Evolutionary conservation across 208 protist genomes (phyloP), one percentile per base, ranked within the genome.

Genomic region (Trichomonas vaginalis): DNA sequence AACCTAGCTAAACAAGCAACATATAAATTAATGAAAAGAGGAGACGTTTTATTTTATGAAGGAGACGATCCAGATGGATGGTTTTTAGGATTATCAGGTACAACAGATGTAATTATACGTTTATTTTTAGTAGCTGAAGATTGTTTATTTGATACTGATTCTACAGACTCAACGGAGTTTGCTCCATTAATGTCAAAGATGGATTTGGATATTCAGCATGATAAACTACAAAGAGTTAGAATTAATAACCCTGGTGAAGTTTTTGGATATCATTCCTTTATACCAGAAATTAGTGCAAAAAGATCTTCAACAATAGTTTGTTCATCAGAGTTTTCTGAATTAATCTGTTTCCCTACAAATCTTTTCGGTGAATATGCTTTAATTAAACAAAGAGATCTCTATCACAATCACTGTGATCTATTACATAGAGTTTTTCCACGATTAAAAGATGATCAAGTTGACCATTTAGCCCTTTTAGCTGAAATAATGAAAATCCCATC

Each of bases 91-190:
- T 3, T 92, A 2, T 17, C 12, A 10, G 86, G 86, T 39, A 51
- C 12, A 39, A 45, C 37, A 27, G 86, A 92, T 17, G 45, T 92
- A 21, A 51, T 92, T 39, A 39, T 92, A 35, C 4, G 86, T 17
- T 51, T 51, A 51, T 92, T 92, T 51, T 45, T 92, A 39, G 32
- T 92, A 39, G 86, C 86, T 40, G 86, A 92, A 92, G 86, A 92
- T 51, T 92, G 86, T 51, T 92, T 51, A 92, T 92, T 92, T 47
- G 86, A 92, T 21, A 39, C 17, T 49, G 45, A 92, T 32, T 32
- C 14, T 39, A 48, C 35, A 15, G 86, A 92, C 10, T 45, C 86
- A 17, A 3, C 10, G 3, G 45, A 92, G 9, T 92, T 51, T 51
- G 35, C 4, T 35, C 45, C 17, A 35, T 92, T 92, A 39, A 92